phyloP scores from a whole-genome alignment of 1,284 basidiomycete species.

The Lignosus rhinocerotis region DNA sequence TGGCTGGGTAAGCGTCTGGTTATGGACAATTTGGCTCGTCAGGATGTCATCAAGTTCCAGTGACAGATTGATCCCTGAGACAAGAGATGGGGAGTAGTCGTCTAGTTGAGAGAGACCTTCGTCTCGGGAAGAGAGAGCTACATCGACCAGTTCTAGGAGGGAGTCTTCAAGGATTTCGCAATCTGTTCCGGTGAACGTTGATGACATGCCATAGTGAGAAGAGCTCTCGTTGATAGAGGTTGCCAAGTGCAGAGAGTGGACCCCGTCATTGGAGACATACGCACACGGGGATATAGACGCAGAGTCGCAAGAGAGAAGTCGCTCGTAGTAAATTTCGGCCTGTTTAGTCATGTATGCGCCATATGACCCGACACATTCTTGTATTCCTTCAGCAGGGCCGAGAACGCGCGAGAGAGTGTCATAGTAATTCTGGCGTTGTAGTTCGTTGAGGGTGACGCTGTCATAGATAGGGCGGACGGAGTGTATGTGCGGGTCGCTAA shows the following conservation, averaged over 20 bases:
- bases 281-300: not conserved
- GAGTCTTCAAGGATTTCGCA: not conserved
- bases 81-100: not conserved
- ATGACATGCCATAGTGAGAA: not conserved
- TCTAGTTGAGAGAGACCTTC: not conserved
- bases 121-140: not conserved
- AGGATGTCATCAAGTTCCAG: conserved; percentile 30
- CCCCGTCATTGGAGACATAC: not conserved
- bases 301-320: conserved; percentile 27
- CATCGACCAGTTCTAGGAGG: not conserved
- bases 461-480: conserved; percentile 5
- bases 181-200: not conserved
- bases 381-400: conserved; percentile 45
- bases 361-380: conserved; percentile 56
- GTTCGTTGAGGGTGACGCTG: conserved; percentile 38
- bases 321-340: conserved; percentile 45
- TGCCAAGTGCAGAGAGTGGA: not conserved
- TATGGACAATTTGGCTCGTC: conserved; percentile 25
- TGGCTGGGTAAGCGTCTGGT: not conserved
- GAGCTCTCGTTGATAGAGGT: not conserved
- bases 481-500: conserved; percentile 14
- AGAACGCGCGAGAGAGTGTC: conserved; percentile 49
- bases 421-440: conserved; percentile 52
- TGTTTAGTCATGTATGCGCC: conserved; percentile 52
- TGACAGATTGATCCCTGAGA: not conserved